Evolutionary conservation across 1,284 basidiomycete genomes (phyloP).

Genomic region (Inonotus hispidus): DNA sequence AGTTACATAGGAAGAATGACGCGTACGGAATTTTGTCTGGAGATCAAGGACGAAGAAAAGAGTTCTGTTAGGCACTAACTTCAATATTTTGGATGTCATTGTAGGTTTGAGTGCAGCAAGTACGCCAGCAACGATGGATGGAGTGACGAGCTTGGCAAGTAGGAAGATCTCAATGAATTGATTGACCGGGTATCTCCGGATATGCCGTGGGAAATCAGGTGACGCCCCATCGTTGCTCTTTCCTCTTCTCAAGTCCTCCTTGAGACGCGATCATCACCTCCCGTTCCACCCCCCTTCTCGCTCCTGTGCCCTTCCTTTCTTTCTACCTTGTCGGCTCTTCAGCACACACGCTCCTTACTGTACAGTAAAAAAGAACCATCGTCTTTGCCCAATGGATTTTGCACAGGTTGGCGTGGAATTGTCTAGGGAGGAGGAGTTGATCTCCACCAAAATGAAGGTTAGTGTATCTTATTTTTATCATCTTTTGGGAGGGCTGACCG

Average conservation of each 20-base stretch:
- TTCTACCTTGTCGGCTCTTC: conserved; percentile 12
- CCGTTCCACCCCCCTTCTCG: not conserved
- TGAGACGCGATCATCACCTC: conserved; percentile 7
- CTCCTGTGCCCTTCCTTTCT: conserved; percentile 12
- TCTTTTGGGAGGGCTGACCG: not conserved
- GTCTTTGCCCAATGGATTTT: conserved; percentile 12
- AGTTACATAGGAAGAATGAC: not conserved
- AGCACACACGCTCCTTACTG: conserved; percentile 18
- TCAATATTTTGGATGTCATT: conserved; percentile 25
- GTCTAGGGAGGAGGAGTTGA: conserved; percentile 28
- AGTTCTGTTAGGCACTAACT: conserved; percentile 43
- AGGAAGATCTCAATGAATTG: not conserved
- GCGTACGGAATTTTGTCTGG: conserved; percentile 69
- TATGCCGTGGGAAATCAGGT: not conserved
- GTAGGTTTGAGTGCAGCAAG: too few species aligned
- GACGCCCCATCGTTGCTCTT: not conserved
- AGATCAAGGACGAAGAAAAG: conserved; percentile 79
- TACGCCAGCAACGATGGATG: too few species aligned
- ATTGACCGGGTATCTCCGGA: not conserved
- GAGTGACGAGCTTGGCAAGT: too few species aligned
- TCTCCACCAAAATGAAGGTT: conserved; percentile 43
- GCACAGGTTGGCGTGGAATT: conserved; percentile 10
- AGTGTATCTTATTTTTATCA: not conserved
- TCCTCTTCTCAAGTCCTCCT: conserved; percentile 7
- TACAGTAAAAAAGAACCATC: not conserved